Evolutionary conservation across 2,329 filamentous ascomycete genomes (phyloP).

Genomic region (Pyricularia grisea): DNA sequence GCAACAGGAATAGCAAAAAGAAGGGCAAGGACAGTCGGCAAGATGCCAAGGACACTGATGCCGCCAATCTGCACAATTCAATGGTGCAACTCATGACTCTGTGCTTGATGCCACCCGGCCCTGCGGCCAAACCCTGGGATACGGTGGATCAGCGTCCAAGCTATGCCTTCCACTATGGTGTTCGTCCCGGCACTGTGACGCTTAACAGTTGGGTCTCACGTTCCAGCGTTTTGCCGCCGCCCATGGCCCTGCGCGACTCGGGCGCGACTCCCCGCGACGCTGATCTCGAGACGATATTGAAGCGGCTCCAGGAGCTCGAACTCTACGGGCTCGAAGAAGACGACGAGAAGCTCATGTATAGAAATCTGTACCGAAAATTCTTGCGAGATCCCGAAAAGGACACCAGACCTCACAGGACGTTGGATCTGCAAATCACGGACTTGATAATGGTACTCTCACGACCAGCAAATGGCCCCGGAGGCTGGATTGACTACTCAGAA

Average conservation of each 20-base stretch:
- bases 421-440: constrained; percentile 65
- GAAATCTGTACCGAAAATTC: constrained; percentile 56
- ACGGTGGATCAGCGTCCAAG: constrained; percentile 63
- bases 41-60: constrained; percentile 29
- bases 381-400: constrained; percentile 58
- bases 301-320: constrained; percentile 50
- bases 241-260: constrained; percentile 48
- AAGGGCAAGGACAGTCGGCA: background rate
- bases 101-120: constrained; percentile 27
- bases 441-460: constrained; percentile 60
- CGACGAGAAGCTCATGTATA: constrained; percentile 49
- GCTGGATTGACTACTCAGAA: constrained; percentile 64
- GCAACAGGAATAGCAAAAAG: constrained; percentile 13
- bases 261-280: constrained; percentile 52
- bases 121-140: constrained; percentile 50
- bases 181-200: constrained; percentile 59
- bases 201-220: constrained; percentile 59
- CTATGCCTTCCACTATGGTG: constrained; percentile 58
- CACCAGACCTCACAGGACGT: constrained; percentile 48
- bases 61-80: constrained; percentile 38
- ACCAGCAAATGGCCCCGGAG: constrained; percentile 28
- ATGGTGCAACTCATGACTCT: constrained; percentile 52
- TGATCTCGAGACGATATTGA: constrained; percentile 45
- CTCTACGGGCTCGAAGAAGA: constrained; percentile 41
- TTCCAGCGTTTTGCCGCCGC: constrained; percentile 45